Base-by-base conservation (phyloP, 2,329 filamentous ascomycete species). In the Exophiala alcalophila region DNA sequence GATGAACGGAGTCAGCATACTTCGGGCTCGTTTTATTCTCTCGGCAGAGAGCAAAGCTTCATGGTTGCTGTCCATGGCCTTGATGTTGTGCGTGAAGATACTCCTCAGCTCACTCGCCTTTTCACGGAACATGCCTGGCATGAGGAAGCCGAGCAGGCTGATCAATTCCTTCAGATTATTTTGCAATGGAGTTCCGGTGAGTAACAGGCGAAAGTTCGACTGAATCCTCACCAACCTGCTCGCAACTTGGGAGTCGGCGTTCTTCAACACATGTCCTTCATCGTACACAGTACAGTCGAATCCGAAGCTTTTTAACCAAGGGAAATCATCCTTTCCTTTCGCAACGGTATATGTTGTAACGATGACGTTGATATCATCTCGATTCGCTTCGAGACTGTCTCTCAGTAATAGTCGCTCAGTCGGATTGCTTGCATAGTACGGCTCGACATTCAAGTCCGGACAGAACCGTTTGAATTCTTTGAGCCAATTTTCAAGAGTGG, bases 101-200 rank as follows among this genome's bases (percentile, higher is more conserved):
- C 81, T 84, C 44, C 84, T 75, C n/a, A 98, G 74, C 48, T 90
- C 80, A 6, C 92, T 82, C 56, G 84, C 80, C 51, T 84, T 81
- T 24, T 83, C 77, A 7, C 78, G 72, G 62, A 98, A 98, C 24
- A 97, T 76, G 5, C 78, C 69, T 0, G 92, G 92, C 64, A 97
- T 84, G 58, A 98, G 89, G 61, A 98, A 97, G n/a, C 84, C 87
- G 9, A 98, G 77, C 10, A 98, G 77, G 2, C 89, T 86, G 27
- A 89, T 84, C 58, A 98, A 79, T 66, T 98, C 92, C 60, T 91
- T 83, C 14, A 98, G 72, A 61, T 97, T 97, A 67, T 98, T 98
- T 58, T 98, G 92, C 9, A 98, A 76, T 0, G 92, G 92, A 0
- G 92, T 98, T 28, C 92, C 92, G 19, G 83, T 87, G 18, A 98